Evolutionary conservation across 2,329 filamentous ascomycete species (phyloP), one percentile per base, ranked within the genome.

Genomic region (Fusarium torreyae): DNA sequence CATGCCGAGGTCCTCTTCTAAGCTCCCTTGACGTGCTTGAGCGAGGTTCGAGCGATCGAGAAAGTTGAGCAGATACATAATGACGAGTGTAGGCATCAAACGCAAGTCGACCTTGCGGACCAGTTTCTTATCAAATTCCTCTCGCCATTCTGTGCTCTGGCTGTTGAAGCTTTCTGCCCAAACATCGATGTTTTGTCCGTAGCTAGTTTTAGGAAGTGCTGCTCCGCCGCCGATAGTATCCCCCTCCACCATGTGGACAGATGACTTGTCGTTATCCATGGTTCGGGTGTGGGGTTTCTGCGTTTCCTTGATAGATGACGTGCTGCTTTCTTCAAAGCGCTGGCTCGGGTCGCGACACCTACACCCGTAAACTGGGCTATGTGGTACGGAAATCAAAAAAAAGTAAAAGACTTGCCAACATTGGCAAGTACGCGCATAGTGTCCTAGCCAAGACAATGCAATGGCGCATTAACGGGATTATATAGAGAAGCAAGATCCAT

Each of bases 51-150:
- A 76, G 5, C 84, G 80, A 69, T 88, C 86, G 17, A 88, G 79
- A 68, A 86, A 88, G 75, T 86, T 87, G 60, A 88, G 79, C 2
- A 88, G 79, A 69, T 87, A 88, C 78, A 88, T 85, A 43, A 87
- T 57, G n/a, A 86, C 78, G 3, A 88, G 77, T 57, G 85, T 80
- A 5, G 87, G 86, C 39, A 88, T 80, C 2, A 89, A 77, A 24
- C 82, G 82, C 3, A 80, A 20, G 65, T 89, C 87, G 17, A 88
- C 80, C 68, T 87, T 88, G 18, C 84, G 79, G 33, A 88, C 72
- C 5, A 84, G 71, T 51, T 69, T 76, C 44, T 76, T 78, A 17
- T 79, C 70, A 2, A 73, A 61, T 1, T 63, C 39, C 4, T 45
- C 38, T 1, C 54, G 66, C 72, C 73, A 75, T 59, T 68, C 66